Evolutionary conservation across 495 filamentous ascomycete genomes (phyloP).

Genomic region (Peziza echinospora): DNA sequence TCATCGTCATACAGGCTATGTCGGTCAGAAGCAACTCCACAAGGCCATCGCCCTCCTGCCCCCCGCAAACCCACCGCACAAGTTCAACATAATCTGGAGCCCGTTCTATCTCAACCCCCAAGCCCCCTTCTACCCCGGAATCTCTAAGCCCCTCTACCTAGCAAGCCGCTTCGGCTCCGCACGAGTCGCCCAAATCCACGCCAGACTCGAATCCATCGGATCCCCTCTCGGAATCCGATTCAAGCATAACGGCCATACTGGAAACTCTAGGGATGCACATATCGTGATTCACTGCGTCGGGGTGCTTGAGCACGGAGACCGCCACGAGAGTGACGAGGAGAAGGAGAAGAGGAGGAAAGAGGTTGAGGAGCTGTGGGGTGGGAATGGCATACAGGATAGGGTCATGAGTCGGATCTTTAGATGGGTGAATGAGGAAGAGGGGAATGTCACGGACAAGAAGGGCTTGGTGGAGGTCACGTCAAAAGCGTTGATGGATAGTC

Average conservation of each 20-base stretch:
- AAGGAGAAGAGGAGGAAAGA: too few species aligned
- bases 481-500: too few species aligned
- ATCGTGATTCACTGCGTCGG: constrained; percentile 49
- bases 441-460: constrained; percentile 53
- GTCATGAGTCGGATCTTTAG: constrained; percentile 49
- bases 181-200: constrained; percentile 32
- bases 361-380: too few species aligned
- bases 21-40: constrained; percentile 57
- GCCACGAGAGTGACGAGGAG: too few species aligned
- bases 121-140: constrained; percentile 28
- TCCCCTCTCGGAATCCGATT: constrained; percentile 48
- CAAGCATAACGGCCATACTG: constrained; percentile 46
- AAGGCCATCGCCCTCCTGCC: constrained; percentile 46
- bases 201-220: constrained; percentile 36
- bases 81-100: constrained; percentile 48
- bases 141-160: constrained; percentile 37
- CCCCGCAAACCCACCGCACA: constrained; percentile 38
- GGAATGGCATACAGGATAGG: constrained; percentile 32
- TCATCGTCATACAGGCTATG: too few species aligned
- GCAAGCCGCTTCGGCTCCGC: constrained; percentile 36
- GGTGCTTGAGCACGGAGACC: constrained; percentile 28
- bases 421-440: constrained; percentile 54
- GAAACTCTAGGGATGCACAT: constrained; percentile 60
- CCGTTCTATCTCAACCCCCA: constrained; percentile 64
- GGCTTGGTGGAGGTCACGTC: too few species aligned